These are phyloP conservation scores for Suillus variegatus DNA, from an alignment of 768 basidiomycete genomes.

Conservation along the genomic window DNA sequence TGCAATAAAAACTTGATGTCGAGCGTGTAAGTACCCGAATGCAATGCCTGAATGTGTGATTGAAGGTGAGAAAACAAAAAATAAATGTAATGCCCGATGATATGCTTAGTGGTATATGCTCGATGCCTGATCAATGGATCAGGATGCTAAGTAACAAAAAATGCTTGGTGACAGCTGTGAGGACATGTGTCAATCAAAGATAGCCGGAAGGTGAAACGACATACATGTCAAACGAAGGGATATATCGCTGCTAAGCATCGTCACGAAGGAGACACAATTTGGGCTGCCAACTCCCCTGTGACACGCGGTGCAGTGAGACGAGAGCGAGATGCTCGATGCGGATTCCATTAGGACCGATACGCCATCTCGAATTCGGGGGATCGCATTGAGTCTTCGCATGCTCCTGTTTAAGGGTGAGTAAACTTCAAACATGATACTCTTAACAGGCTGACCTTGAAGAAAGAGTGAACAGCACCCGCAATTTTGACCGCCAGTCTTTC, in stretches of 20 bases:
- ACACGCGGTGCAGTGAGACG: slow-evolving; percentile 77
- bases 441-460: slow-evolving; percentile 49
- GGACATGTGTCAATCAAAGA: neutral
- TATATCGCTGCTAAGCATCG: neutral
- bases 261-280: slow-evolving; percentile 50
- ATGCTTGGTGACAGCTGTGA: neutral
- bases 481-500: slow-evolving; percentile 75
- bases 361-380: slow-evolving; percentile 19
- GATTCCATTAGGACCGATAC: slow-evolving; percentile 26
- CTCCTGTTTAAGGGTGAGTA: slow-evolving; percentile 20
- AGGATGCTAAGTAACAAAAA: neutral
- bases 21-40: neutral
- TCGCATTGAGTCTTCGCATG: slow-evolving; percentile 15
- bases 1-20: neutral
- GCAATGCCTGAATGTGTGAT: slow-evolving; percentile 2
- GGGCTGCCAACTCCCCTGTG: slow-evolving; percentile 80
- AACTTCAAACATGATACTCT: neutral
- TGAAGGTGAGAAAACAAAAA: neutral
- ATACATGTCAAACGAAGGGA: neutral
- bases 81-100: neutral
- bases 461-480: slow-evolving; percentile 67
- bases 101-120: neutral
- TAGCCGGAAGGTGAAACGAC: neutral
- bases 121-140: neutral
- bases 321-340: slow-evolving; percentile 42